phyloP scores from a whole-genome alignment of 1,284 basidiomycete species.

The Cryptococcus sp. region DNA sequence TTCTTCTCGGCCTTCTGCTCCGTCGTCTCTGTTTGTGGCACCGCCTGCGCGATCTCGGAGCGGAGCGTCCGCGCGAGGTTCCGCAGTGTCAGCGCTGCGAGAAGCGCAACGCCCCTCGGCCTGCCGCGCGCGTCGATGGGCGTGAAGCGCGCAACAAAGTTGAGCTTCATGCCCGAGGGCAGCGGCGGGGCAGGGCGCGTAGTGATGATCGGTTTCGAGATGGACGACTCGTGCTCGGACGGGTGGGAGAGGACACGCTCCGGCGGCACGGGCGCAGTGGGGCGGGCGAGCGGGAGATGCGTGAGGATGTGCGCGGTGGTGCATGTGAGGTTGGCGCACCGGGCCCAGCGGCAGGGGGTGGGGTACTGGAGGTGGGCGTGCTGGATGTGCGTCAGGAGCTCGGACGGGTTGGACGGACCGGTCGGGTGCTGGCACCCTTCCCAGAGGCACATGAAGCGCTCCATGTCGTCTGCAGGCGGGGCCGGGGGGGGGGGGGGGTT shows the following conservation, averaged over 20 bases:
- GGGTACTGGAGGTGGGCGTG: constrained; percentile 23
- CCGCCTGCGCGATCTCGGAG: constrained; percentile 28
- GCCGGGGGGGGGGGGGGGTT: too few relatives aligned
- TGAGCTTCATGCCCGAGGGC: constrained; percentile 18
- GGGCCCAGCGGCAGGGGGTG: constrained; percentile 34
- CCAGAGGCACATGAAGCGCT: constrained; percentile 41
- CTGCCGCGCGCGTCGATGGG: constrained; percentile 23
- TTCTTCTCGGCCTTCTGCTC: constrained; percentile 30
- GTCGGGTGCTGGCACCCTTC: constrained; percentile 20
- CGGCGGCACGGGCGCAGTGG: constrained; percentile 9
- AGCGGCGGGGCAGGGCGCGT: constrained; percentile 28
- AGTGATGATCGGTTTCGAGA: constrained; percentile 25
- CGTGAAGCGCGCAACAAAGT: constrained; percentile 26
- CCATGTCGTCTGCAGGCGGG: constrained; percentile 34
- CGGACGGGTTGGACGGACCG: constrained; percentile 19
- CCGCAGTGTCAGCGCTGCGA: constrained; percentile 42
- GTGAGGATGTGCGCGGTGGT: constrained; percentile 41
- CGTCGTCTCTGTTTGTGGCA: constrained; percentile 17
- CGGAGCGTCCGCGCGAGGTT: constrained; percentile 40
- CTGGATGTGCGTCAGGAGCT: constrained; percentile 34
- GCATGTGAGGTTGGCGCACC: constrained; percentile 31
- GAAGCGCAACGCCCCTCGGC: constrained; percentile 42
- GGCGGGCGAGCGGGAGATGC: constrained; percentile 30
- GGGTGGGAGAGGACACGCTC: constrained; percentile 19
- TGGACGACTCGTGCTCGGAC: constrained; percentile 17